Conservation (phyloP, 768 basidiomycete species). For the Russula earlei region DNA sequence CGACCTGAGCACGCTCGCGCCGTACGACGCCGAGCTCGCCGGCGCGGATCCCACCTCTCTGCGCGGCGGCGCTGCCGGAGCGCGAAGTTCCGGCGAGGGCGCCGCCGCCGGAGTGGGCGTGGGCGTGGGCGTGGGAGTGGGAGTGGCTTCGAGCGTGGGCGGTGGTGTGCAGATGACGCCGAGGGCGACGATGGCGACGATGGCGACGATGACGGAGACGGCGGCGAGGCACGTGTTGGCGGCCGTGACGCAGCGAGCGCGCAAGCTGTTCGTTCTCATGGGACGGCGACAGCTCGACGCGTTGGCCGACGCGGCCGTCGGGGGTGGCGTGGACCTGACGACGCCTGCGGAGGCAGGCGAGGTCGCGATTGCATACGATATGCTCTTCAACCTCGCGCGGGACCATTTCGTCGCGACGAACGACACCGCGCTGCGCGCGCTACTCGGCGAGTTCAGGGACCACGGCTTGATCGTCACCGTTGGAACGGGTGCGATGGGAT, state of each 20-base stretch:
- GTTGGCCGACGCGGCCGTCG: constrained; percentile 30
- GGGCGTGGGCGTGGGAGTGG: neutral
- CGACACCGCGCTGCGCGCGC: constrained; percentile 71
- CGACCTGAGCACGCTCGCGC: constrained; percentile 75
- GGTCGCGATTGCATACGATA: constrained; percentile 52
- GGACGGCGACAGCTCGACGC: constrained; percentile 58
- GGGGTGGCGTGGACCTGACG: constrained; percentile 2
- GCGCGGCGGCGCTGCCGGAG: constrained; percentile 27
- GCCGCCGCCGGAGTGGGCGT: neutral
- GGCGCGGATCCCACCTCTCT: constrained; percentile 57
- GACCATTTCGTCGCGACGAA: constrained; percentile 85
- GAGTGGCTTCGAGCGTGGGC: constrained; percentile 14
- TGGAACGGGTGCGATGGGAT: constrained; percentile 22
- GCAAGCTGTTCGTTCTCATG: constrained; percentile 70
- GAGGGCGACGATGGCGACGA: constrained; percentile 27
- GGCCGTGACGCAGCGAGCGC: constrained; percentile 80
- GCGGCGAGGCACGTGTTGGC: constrained; percentile 74
- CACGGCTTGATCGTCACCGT: constrained; percentile 68
- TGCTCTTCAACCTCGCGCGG: constrained; percentile 62
- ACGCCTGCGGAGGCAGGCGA: constrained; percentile 36
- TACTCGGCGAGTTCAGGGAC: constrained; percentile 86
- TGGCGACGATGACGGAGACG: constrained; percentile 52
- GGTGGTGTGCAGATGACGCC: constrained; percentile 23
- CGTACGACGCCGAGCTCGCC: constrained; percentile 73
- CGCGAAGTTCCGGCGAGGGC: constrained; percentile 13